phyloP scores from a whole-genome alignment of 2,329 filamentous ascomycete species.

The Penicillium rolfsii region DNA sequence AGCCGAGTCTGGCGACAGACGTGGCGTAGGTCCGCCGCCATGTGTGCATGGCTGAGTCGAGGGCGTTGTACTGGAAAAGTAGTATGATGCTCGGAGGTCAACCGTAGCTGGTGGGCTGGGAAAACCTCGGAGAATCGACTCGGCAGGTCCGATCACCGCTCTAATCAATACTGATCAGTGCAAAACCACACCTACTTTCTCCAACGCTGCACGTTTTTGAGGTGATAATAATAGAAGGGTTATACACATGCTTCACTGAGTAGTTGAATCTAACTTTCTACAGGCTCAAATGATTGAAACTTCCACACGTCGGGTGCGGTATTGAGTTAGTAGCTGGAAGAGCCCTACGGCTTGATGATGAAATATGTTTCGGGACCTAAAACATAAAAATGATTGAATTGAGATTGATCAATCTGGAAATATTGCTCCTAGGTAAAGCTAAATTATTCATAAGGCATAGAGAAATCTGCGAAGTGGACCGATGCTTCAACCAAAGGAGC shows the following conservation, averaged over 20 bases:
- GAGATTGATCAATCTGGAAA: constrained; percentile 8
- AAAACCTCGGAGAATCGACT: constrained; percentile 15
- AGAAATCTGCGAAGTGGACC: not conserved
- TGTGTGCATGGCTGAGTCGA: constrained; percentile 40
- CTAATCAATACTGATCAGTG: too few relatives aligned
- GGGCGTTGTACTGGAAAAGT: constrained; percentile 16
- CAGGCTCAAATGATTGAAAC: too few relatives aligned
- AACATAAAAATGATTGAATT: not conserved
- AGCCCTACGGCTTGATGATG: not conserved
- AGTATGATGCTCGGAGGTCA: constrained; percentile 22
- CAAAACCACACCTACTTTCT: not conserved
- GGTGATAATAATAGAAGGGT: too few relatives aligned
- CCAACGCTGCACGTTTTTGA: not conserved
- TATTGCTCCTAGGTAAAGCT: not conserved
- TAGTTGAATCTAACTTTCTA: too few relatives aligned
- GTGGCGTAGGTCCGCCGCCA: constrained; percentile 46
- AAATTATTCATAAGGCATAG: not conserved
- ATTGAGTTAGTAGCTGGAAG: too few relatives aligned
- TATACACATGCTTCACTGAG: too few relatives aligned
- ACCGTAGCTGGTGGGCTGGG: constrained; percentile 13
- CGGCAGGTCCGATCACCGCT: constrained; percentile 6
- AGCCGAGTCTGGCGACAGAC: constrained; percentile 38
- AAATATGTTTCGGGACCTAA: not conserved
- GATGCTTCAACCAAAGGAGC: constrained; percentile 2
- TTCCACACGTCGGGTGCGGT: too few relatives aligned